Evolutionary conservation across 352 stramenopile species (phyloP), one percentile per base, ranked within the genome.

Genomic region (Phytophthora tubulina): DNA sequence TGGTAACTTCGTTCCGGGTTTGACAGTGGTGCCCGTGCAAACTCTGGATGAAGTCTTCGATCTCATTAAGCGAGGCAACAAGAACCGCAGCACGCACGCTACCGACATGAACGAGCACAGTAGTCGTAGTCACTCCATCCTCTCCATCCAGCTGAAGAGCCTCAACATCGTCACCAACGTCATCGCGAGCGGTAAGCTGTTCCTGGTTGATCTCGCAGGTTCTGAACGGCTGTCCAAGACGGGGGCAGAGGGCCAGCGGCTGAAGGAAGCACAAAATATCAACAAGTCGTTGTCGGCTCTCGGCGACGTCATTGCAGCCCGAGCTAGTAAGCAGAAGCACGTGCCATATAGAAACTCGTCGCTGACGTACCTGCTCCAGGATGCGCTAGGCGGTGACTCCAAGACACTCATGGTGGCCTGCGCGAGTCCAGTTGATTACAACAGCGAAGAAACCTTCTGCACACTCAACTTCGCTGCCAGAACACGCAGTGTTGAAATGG

Each of bases 231-330:
- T 98, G n/a, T 92, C 82, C 15, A 97, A 97, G 79, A 97, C 94
- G 2, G 88, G 89, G 2, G 93, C 93, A 6, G 83, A 94, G 51
- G 94, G 91, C 0, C 86, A 92, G 64, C 78, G 87, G 11, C 72
- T 98, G 5, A 97, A 98, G 60, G 94, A 98, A 59, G 93, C 94
- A 44, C 89, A 97, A 54, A 97, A 96, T 70, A 98, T 98, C 78
- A 98, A 98, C 82, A 97, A 97, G 67, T 95, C 88, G 50, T 83
- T 99, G 30, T 98, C 94, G 4, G 97, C 97, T 27, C 85, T 99
- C 13, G 97, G 97, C 13, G 98, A 99, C 78, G 98, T 99, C 27
- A 99, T 99, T 72, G 85, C 90, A 21, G 90, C 90, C 30, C 87
- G 86, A 10, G 88, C 87, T 15, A 95, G 86, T 72, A 95, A 95